These are phyloP conservation scores for Fomitopsis pinicola DNA, from an alignment of 1,284 basidiomycete species.

Conservation along the genomic window DNA sequence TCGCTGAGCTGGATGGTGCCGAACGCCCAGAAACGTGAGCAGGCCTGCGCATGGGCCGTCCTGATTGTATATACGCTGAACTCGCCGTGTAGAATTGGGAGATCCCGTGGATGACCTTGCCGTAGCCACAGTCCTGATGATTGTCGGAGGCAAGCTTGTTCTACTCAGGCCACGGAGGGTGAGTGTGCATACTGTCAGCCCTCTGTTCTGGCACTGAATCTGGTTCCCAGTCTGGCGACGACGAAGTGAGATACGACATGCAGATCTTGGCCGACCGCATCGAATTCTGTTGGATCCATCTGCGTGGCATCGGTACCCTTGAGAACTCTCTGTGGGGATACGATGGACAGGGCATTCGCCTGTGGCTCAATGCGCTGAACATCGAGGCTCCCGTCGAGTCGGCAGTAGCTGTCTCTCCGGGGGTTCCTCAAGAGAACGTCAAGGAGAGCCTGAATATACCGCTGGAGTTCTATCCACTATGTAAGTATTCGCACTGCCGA, in stretches of 20 bases:
- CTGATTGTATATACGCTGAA: neutral
- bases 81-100: conserved; percentile 64
- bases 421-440: conserved; percentile 56
- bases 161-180: conserved; percentile 83
- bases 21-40: conserved; percentile 83
- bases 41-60: conserved; percentile 6
- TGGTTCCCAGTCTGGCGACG: conserved; percentile 59
- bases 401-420: conserved; percentile 24
- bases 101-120: conserved; percentile 93
- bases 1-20: conserved; percentile 98
- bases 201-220: neutral
- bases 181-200: conserved; percentile 3
- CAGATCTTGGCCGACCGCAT: conserved; percentile 95
- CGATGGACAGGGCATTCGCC: conserved; percentile 83
- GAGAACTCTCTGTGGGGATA: conserved; percentile 99
- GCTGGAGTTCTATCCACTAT: conserved; percentile 93
- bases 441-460: conserved; percentile 91
- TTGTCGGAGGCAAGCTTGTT: conserved; percentile 91
- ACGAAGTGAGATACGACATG: conserved; percentile 96
- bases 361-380: conserved; percentile 94
- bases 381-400: conserved; percentile 60
- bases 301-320: conserved; percentile 86
- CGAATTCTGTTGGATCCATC: conserved; percentile 98
- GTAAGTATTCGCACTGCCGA: conserved; percentile 46
- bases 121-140: conserved; percentile 93